These are phyloP conservation scores for Plicaturopsis crispa DNA, from an alignment of 768 basidiomycete genomes.

Conservation along the genomic window DNA sequence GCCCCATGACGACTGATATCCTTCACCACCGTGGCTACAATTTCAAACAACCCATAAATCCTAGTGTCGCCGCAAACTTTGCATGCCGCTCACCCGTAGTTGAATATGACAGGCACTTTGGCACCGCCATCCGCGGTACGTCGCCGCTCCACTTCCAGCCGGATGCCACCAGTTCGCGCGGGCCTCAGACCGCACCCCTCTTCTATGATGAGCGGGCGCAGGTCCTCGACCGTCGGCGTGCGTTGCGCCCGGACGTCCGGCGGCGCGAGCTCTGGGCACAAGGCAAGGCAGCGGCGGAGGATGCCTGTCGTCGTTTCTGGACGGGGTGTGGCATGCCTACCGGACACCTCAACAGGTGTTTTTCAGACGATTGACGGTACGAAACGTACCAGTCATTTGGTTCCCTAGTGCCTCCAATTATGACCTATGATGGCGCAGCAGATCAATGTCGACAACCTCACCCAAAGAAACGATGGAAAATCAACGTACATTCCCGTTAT, in stretches of 20 bases:
- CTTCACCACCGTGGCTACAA: slow-evolving; percentile 52
- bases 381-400: slow-evolving; percentile 35
- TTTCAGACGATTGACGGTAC: not conserved
- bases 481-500: slow-evolving; percentile 33
- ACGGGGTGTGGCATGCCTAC: slow-evolving; percentile 36
- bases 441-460: not conserved
- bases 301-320: slow-evolving; percentile 34
- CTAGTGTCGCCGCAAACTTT: not conserved
- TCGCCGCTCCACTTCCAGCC: slow-evolving; percentile 43
- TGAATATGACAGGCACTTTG: slow-evolving; percentile 46
- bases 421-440: slow-evolving; percentile 21
- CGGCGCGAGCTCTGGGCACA: slow-evolving; percentile 52
- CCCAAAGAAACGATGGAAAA: no score
- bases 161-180: slow-evolving; percentile 57
- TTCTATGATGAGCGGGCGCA: slow-evolving; percentile 38
- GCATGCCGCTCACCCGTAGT: slow-evolving; percentile 49
- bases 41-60: no score
- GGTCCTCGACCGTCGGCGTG: slow-evolving; percentile 40
- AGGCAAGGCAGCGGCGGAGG: slow-evolving; percentile 23
- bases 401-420: slow-evolving; percentile 38
- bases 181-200: slow-evolving; percentile 62
- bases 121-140: slow-evolving; percentile 16
- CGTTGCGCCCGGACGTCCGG: slow-evolving; percentile 40
- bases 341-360: no score
- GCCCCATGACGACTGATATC: slow-evolving; percentile 62